Evolutionary conservation across 257 asterid genomes (phyloP), one percentile per base, ranked within the genome.

Genomic region (Scutellaria minor): DNA sequence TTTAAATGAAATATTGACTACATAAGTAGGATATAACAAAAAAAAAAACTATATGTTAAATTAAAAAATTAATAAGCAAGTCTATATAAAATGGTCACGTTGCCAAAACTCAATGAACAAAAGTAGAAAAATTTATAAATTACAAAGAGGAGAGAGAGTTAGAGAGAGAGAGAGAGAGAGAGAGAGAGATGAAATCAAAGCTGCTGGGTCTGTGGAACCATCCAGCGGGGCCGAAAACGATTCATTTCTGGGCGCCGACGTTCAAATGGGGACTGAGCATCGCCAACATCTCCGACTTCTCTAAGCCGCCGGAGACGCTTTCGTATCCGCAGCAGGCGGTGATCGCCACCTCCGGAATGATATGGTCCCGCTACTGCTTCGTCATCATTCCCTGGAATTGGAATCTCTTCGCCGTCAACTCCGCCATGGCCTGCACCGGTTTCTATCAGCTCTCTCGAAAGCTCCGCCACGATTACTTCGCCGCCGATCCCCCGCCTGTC

Each of bases 231-330:
- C 88, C 88, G 15, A 84, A 81, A 27, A 84, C 88, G 58, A 84
- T 84, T 54, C 85, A 81, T 24, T 84, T 84, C 73, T 84, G 88
- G 88, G 88, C 88, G 31, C 88, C 88, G 51, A 84, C 88, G 62
- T 84, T 84, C 82, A 84, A 84, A 55, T 84, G 88, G 88, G 85
- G 84, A 5, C 87, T 85, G 1, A 85, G 89, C 82, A 61, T 78
- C 61, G 86, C 89, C 56, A 85, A 85, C 77, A 40, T 77, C 75
- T 77, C 85, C 68, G 83, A 85, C 42, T 85, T 85, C 85, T 64
- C 87, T 0, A 82, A 80, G 80, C 85, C 86, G 66, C 82, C 89
- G 42, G 89, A 82, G 2, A 40, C 50, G 50, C 75, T 85, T 1
- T 85, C 89, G 39, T 85, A 79, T 42, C 87, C 89, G 0, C 89